phyloP scores from a whole-genome alignment of 1,284 basidiomycete genomes.

The Ceratorhiza oryzae-sativae region DNA sequence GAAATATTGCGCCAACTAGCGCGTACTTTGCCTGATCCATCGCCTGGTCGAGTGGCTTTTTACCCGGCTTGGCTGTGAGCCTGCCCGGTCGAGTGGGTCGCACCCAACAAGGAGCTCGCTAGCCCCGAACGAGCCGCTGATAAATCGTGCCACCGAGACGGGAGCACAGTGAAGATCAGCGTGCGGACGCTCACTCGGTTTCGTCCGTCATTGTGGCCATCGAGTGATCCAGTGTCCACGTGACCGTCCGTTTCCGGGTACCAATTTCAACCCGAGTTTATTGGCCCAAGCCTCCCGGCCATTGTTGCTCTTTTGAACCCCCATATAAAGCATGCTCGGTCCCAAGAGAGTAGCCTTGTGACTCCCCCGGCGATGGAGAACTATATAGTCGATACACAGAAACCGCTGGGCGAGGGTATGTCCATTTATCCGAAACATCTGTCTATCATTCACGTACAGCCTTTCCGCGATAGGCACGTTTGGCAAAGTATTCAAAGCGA shows the following conservation, averaged over 20 bases:
- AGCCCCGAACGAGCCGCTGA: background rate
- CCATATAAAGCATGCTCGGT: background rate
- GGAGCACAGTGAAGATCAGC: conserved; percentile 2
- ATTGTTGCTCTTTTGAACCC: background rate
- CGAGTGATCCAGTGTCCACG: background rate
- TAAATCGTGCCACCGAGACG: conserved; percentile 2
- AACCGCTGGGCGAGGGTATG: conserved; percentile 15
- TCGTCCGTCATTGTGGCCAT: background rate
- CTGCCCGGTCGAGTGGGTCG: background rate
- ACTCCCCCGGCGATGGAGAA: background rate
- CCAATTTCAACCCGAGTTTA: background rate
- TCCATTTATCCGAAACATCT: background rate
- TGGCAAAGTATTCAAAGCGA: conserved; percentile 8
- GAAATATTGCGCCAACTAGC: background rate
- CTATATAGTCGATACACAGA: background rate
- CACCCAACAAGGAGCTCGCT: background rate
- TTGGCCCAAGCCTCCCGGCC: background rate
- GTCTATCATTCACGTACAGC: background rate
- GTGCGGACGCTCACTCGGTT: background rate
- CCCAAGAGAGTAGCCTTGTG: background rate
- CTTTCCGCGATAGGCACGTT: conserved; percentile 2
- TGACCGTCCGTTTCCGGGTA: background rate
- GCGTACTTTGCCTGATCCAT: background rate
- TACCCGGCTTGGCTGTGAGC: background rate
- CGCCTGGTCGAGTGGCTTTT: background rate